Evolutionary conservation across 306 rosid genomes (phyloP).

Genomic region (Casuarina cunninghamiana): DNA sequence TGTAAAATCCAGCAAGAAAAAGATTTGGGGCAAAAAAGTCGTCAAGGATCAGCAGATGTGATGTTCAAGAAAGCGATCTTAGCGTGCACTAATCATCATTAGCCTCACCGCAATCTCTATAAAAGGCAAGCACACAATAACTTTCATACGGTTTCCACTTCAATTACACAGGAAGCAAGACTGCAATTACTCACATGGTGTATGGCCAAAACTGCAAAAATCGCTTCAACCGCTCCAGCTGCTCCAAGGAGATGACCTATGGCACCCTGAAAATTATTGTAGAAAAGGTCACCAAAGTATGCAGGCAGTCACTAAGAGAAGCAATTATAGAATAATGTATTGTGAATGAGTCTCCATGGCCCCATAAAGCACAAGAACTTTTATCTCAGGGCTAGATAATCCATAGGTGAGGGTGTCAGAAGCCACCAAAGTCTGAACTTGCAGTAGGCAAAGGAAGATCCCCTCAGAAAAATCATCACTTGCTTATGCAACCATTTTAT

Average conservation of each 20-base stretch:
- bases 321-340: neutral
- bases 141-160: neutral
- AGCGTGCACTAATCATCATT: neutral
- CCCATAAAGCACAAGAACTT: neutral
- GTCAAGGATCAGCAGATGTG: neutral
- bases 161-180: neutral
- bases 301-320: neutral
- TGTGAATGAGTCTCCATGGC: neutral
- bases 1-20: neutral
- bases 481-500: neutral
- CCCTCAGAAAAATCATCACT: neutral
- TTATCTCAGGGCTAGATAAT: neutral
- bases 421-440: neutral
- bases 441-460: neutral
- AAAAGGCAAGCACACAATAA: neutral
- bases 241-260: slow-evolving; percentile 96
- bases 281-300: neutral
- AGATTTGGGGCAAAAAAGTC: neutral
- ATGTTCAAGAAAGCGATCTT: neutral
- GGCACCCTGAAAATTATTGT: slow-evolving; percentile 67
- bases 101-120: neutral
- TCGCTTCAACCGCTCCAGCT: slow-evolving; percentile 98
- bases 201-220: slow-evolving; percentile 80
- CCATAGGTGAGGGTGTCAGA: neutral
- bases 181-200: slow-evolving; percentile 45